phyloP scores from a whole-genome alignment of 305 asterid species.

The Solanum hybrid region DNA sequence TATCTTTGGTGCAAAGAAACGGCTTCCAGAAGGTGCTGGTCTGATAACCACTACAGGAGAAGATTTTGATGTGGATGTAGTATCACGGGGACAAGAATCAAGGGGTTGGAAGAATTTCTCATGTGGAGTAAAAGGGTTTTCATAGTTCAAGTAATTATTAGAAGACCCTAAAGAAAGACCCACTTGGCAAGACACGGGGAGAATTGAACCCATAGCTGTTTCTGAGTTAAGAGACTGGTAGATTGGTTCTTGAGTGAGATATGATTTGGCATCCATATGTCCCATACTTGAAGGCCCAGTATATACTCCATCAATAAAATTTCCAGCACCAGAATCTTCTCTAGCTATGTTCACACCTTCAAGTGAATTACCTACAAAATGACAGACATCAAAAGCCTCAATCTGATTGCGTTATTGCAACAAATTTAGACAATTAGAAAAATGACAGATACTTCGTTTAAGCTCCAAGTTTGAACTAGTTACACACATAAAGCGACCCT shows the following conservation, averaged over 20 bases:
- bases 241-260: conserved; percentile 11
- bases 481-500: neutral
- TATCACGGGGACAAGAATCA: conserved; percentile 28
- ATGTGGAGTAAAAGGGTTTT: conserved; percentile 18
- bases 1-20: conserved; percentile 11
- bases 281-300: conserved; percentile 17
- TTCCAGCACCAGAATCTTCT: conserved; percentile 29
- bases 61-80: conserved; percentile 33
- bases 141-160: conserved; percentile 17
- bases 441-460: neutral
- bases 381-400: neutral
- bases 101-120: conserved; percentile 23
- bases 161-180: conserved; percentile 21
- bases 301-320: conserved; percentile 22
- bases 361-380: conserved; percentile 28
- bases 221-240: conserved; percentile 27
- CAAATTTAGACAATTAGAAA: neutral
- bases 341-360: conserved; percentile 21
- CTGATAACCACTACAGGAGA: conserved; percentile 64
- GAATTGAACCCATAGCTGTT: conserved; percentile 13
- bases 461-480: neutral
- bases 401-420: neutral
- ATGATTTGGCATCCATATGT: conserved; percentile 25
- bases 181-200: conserved; percentile 25
- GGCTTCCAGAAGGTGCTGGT: conserved; percentile 42